phyloP scores from a whole-genome alignment of 306 rosid genomes.

The Canavalia gladiata region DNA sequence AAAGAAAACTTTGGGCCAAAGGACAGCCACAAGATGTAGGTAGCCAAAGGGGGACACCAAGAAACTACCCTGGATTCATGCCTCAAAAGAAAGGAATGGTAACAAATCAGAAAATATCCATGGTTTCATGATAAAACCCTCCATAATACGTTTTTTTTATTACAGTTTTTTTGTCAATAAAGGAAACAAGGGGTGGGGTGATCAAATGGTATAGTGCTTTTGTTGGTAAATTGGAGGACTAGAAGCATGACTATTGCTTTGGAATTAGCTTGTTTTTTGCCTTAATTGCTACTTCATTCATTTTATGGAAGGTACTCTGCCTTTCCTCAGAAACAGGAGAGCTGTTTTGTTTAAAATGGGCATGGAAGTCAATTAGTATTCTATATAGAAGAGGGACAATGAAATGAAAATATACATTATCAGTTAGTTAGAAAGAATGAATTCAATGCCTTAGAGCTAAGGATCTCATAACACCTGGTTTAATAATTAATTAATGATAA shows the following conservation, averaged over 20 bases:
- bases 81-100: too few species aligned
- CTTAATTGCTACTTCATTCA: too few species aligned
- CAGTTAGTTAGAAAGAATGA: conserved; percentile 4
- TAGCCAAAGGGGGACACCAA: background rate
- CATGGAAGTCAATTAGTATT: background rate
- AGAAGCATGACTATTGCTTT: too few species aligned
- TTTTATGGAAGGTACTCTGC: background rate
- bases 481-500: conserved; percentile 9
- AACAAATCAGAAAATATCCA: too few species aligned
- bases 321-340: conserved; percentile 25
- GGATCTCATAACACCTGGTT: conserved; percentile 35
- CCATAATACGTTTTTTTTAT: too few species aligned
- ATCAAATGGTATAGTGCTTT: too few species aligned
- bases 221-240: too few species aligned
- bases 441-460: conserved; percentile 11
- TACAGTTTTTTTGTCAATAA: too few species aligned
- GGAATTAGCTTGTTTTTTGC: too few species aligned
- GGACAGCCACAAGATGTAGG: background rate
- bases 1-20: background rate
- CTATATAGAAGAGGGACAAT: conserved; percentile 2
- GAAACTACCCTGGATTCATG: background rate
- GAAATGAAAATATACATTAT: conserved; percentile 5
- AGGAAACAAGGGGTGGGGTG: too few species aligned
- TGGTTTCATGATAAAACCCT: too few species aligned
- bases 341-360: conserved; percentile 13